These are phyloP conservation scores for Penicillium nucicola DNA, from an alignment of 495 filamentous ascomycete species.

Conservation along the genomic window DNA sequence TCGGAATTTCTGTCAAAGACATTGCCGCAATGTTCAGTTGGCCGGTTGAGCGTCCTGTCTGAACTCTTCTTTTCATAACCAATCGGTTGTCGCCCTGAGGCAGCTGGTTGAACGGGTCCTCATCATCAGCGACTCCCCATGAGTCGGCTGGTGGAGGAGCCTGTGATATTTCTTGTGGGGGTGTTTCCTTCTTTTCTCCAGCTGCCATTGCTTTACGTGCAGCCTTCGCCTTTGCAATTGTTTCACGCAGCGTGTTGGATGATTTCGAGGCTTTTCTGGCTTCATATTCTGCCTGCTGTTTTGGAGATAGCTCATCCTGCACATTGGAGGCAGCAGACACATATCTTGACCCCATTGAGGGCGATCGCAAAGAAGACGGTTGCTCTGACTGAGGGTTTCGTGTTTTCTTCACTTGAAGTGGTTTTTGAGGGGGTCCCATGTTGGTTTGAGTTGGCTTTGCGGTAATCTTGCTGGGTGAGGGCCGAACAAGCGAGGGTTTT, in stretches of 20 bases:
- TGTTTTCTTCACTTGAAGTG: conserved; percentile 49
- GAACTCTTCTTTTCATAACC: conserved; percentile 70
- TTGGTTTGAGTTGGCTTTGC: conserved; percentile 48
- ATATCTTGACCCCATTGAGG: conserved; percentile 32
- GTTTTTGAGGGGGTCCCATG: conserved; percentile 43
- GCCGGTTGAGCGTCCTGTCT: conserved; percentile 73
- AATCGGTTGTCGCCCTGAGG: conserved; percentile 59
- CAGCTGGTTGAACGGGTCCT: conserved; percentile 68
- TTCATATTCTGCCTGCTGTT: conserved; percentile 32
- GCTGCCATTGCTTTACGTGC: conserved; percentile 62
- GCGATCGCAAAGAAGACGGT: conserved; percentile 23
- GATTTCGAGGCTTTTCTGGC: conserved; percentile 57
- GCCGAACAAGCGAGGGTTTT: conserved; percentile 50
- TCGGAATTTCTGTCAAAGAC: conserved; percentile 74
- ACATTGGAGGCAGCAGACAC: conserved; percentile 31
- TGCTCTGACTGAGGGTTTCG: conserved; percentile 30
- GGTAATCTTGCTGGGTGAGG: conserved; percentile 53
- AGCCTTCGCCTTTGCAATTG: conserved; percentile 91
- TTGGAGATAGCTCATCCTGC: conserved; percentile 27
- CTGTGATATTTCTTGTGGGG: conserved; percentile 6
- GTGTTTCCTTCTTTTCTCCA: conserved; percentile 21
- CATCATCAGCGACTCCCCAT: conserved; percentile 43
- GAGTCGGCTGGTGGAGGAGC: conserved; percentile 23
- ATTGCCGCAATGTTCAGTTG: conserved; percentile 87
- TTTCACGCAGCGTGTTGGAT: conserved; percentile 79